Percentiles rank a stretch among this genome's conserved stretches.
Conservation (phyloP, 306 rosid species). For the Chamaecrista fasciculata region DNA sequence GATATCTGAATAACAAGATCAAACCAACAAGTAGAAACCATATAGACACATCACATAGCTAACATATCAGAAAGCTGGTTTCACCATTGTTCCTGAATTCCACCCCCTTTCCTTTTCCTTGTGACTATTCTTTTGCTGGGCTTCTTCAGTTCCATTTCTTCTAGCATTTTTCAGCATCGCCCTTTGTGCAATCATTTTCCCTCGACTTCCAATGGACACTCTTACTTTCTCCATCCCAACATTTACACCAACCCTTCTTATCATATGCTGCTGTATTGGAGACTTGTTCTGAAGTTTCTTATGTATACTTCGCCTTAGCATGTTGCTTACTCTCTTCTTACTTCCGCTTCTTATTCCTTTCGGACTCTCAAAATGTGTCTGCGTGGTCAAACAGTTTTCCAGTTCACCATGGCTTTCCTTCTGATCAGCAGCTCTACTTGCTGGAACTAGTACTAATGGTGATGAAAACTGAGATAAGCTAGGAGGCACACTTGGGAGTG, state of each 20-base stretch:
- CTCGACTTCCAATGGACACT: slow-evolving; percentile 83
- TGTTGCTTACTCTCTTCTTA: slow-evolving; percentile 65
- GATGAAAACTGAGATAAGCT: slow-evolving; percentile 47
- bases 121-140: slow-evolving; percentile 55
- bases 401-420: slow-evolving; percentile 47
- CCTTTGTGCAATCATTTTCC: slow-evolving; percentile 55
- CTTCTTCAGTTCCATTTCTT: slow-evolving; percentile 56
- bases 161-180: slow-evolving; percentile 54
- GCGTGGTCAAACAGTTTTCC: slow-evolving; percentile 46
- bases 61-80: slow-evolving; percentile 32
- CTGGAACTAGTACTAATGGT: slow-evolving; percentile 43
- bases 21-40: background rate
- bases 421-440: slow-evolving; percentile 44
- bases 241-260: slow-evolving; percentile 69
- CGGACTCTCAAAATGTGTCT: slow-evolving; percentile 67
- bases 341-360: slow-evolving; percentile 51
- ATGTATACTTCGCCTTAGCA: slow-evolving; percentile 71
- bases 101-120: slow-evolving; percentile 96
- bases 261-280: slow-evolving; percentile 65
- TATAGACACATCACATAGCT: background rate
- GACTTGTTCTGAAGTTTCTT: slow-evolving; percentile 64
- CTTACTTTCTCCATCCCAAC: slow-evolving; percentile 86
- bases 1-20: background rate
- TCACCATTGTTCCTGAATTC: slow-evolving; percentile 55
- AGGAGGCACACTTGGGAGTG: slow-evolving; percentile 63